These are phyloP conservation scores for Blastobotrys attinorum DNA, from an alignment of 805 yeast genomes.

Conservation along the genomic window DNA sequence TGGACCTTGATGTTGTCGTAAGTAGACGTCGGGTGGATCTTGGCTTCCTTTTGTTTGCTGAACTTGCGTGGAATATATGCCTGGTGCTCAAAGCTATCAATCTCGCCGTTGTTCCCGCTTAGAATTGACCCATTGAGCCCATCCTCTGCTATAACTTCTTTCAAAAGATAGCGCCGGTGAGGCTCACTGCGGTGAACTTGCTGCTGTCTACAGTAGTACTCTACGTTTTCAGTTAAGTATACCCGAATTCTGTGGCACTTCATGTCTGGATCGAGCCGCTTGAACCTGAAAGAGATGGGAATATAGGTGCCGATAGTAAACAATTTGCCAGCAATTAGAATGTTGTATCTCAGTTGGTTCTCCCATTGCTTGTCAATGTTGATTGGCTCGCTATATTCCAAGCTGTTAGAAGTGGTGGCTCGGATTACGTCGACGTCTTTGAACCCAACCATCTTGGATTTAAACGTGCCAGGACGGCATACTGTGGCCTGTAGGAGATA, in stretches of 20 bases:
- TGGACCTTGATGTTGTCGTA: conserved; percentile 73
- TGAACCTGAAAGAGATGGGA: conserved; percentile 76
- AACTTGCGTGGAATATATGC: conserved; percentile 71
- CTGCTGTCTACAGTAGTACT: conserved; percentile 78
- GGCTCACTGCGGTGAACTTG: conserved; percentile 93
- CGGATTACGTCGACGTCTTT: conserved; percentile 62
- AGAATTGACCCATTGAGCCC: conserved; percentile 26
- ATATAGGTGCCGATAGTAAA: conserved; percentile 74
- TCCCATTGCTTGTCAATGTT: conserved; percentile 92
- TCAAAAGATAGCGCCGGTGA: conserved; percentile 62
- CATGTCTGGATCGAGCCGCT: conserved; percentile 55
- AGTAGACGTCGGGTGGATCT: conserved; percentile 75
- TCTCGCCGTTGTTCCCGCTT: conserved; percentile 7
- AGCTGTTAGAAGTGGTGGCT: conserved; percentile 65
- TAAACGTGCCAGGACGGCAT: conserved; percentile 80
- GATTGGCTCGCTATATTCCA: conserved; percentile 90
- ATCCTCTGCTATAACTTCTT: conserved; percentile 49
- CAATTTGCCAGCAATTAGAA: conserved; percentile 82
- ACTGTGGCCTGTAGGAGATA: conserved; percentile 64
- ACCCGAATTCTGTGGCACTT: conserved; percentile 83
- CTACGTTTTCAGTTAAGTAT: conserved; percentile 80
- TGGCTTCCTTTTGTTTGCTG: conserved; percentile 42
- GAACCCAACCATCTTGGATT: conserved; percentile 59
- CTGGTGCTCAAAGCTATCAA: conserved; percentile 50
- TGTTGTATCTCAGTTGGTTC: conserved; percentile 80